These are phyloP conservation scores for Candida nitratophila DNA, from an alignment of 805 yeast genomes.

Conservation along the genomic window DNA sequence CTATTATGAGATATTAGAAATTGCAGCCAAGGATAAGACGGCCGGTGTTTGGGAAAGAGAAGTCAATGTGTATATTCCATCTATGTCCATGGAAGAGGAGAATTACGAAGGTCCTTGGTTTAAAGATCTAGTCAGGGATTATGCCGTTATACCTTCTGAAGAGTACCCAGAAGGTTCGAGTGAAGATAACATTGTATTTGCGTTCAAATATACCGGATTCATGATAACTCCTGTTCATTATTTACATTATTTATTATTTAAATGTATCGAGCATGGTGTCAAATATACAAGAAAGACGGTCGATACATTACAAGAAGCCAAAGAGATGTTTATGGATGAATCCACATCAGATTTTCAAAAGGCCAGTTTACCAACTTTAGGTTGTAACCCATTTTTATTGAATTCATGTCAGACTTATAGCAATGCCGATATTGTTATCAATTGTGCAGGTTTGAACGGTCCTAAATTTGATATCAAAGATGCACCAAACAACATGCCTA, in stretches of 20 bases:
- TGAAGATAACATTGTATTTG: constrained; percentile 31
- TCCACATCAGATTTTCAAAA: constrained; percentile 14
- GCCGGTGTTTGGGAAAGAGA: constrained; percentile 30
- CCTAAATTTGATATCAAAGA: constrained; percentile 36
- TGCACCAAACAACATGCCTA: constrained; percentile 37
- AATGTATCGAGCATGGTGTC: constrained; percentile 42
- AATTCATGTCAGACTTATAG: constrained; percentile 17
- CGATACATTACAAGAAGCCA: constrained; percentile 28
- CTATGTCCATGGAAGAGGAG: constrained; percentile 15
- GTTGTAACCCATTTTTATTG: constrained; percentile 5
- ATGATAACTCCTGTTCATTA: constrained; percentile 55
- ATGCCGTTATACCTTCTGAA: constrained; percentile 19
- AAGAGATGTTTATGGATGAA: constrained; percentile 10
- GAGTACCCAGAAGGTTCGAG: constrained; percentile 24
- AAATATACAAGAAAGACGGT: constrained; percentile 34
- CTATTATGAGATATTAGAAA: constrained; percentile 28
- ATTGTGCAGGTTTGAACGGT: constrained; percentile 48
- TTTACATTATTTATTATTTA: constrained; percentile 41
- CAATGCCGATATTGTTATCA: constrained; percentile 37
- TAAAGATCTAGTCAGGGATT: constrained; percentile 28
- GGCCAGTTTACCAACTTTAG: constrained; percentile 17
- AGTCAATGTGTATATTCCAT: constrained; percentile 22
- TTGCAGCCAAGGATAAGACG: constrained; percentile 31
- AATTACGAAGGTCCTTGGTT: constrained; percentile 33
- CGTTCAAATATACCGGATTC: constrained; percentile 51